Base-by-base conservation (phyloP, 1,284 basidiomycete genomes). In the Ceratobasidium sp. region DNA sequence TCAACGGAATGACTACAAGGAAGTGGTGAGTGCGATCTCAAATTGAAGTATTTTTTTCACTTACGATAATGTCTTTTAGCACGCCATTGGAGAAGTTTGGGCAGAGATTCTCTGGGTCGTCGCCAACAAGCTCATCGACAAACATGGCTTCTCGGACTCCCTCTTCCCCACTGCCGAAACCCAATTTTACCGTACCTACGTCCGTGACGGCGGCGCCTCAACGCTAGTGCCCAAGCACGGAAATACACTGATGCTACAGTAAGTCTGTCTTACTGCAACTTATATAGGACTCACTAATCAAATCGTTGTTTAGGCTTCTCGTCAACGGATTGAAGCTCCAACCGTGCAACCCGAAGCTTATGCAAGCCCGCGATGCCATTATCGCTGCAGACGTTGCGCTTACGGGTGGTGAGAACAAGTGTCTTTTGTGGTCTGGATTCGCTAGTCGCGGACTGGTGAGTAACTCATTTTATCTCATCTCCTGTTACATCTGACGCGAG, bases 351-450 rank as follows among this genome's bases (percentile, higher is more conserved):
- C 96, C 96, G 3, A 87, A 87, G 67, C 98, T 98, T 91, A 92
- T 96, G 78, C 90, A 95, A 76, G 93, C 95, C 9, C 89, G 96
- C 73, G 91, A 96, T 81, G 95, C 95, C 23, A 97, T 98, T 80
- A 88, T 98, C 77, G 89, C 93, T 78, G 96, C 96, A 18, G 96
- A 98, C 82, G 84, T 93, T 80, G 83, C 92, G 57, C 86, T 97
- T 73, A 98, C 96, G 0, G 93, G 91, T 21, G 96, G 97, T 14
- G 93, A 94, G 85, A 98, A 98, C 85, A 85, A 87, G 78, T 98
- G 97, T 82, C 84, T 87, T n/a, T 83, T 98, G 75, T 98, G 95
- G 95, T 83, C 87, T 75, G 94, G 89, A 52, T 98, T 98, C 80
- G 87, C 92, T 11, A 83, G 87, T 77, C 87, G 94, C 55, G 97